Evolutionary conservation across 2,329 filamentous ascomycete species (phyloP), one percentile per base, ranked within the genome.

Genomic region (Nemania sp.): DNA sequence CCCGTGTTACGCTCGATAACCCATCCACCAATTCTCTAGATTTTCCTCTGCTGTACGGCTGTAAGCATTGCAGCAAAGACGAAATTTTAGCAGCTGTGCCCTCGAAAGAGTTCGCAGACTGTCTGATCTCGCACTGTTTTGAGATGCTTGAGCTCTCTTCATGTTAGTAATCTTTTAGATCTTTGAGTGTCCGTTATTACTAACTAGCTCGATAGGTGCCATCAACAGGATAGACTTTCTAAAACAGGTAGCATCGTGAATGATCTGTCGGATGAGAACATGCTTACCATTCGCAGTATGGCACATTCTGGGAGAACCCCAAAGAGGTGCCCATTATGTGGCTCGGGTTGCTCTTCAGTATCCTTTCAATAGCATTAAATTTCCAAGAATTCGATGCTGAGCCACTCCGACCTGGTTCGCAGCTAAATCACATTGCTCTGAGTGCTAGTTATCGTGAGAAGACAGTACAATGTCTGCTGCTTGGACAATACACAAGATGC

Each of bases 341-440:
- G 77, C 47, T 80, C 9, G 77, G 74, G 1, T 66, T 79, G 1
- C 59, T 80, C 0, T 80, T 75, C 60, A 70, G 68, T 5, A 77
- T 80, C 3, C 64, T 80, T 39, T 73, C 72, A 45, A 65, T 79
- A 6, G 70, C 76, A 1, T 59, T 63, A 5, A 61, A 64, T 24
- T 58, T 61, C 23, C 61, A 59, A 44, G 46, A 54, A n/a, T 51
- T 53, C 17, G 52, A 56, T 15, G 39, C 45, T 14, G 57, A 56
- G 8, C 33, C 36, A 15, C 11, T 50, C 28, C 42, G 36, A 22
- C 40, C 26, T 22, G 28, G 28, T 9, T 26, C 41, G 20, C 41
- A 50, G 15, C 23, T 37, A 8, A 44, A 57, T 23, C 52, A 52
- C 15, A 37, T 30, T 31, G 44, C 49, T 6, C 37, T 59, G 9